Evolutionary conservation across 257 asterid genomes (phyloP).

Genomic region (Scutellaria barbata): DNA sequence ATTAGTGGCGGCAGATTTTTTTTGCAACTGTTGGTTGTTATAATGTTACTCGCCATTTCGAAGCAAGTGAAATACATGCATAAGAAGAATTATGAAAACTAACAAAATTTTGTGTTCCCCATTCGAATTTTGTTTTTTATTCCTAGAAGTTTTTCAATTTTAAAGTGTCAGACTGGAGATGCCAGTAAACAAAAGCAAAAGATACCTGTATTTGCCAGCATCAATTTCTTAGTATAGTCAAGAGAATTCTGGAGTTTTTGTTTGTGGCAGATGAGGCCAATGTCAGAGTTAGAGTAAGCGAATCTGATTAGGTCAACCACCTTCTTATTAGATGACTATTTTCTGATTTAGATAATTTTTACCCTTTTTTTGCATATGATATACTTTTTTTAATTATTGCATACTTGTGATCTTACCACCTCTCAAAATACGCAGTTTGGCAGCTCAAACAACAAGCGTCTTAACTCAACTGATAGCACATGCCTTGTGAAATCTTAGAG

Average conservation of each 20-base stretch:
- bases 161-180: slow-evolving; percentile 3
- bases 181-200: slow-evolving; percentile 19
- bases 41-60: slow-evolving; percentile 16
- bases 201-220: slow-evolving; percentile 8
- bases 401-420: neutral
- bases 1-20: neutral
- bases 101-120: slow-evolving; percentile 6
- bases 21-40: neutral
- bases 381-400: slow-evolving; percentile 1
- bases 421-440: slow-evolving; percentile 1
- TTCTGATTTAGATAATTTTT: neutral
- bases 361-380: neutral
- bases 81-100: slow-evolving; percentile 4
- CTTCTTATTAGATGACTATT: slow-evolving; percentile 1
- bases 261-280: neutral
- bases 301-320: slow-evolving; percentile 21
- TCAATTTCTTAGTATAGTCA: neutral
- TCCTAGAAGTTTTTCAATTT: neutral
- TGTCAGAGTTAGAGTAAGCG: neutral
- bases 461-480: slow-evolving; percentile 2
- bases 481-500: slow-evolving; percentile 30
- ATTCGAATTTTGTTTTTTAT: neutral
- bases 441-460: neutral
- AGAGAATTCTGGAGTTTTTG: slow-evolving; percentile 11
- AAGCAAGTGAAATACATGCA: slow-evolving; percentile 10